Evolutionary conservation across 306 rosid species (phyloP).

Genomic region (Casuarina cunninghamiana): DNA sequence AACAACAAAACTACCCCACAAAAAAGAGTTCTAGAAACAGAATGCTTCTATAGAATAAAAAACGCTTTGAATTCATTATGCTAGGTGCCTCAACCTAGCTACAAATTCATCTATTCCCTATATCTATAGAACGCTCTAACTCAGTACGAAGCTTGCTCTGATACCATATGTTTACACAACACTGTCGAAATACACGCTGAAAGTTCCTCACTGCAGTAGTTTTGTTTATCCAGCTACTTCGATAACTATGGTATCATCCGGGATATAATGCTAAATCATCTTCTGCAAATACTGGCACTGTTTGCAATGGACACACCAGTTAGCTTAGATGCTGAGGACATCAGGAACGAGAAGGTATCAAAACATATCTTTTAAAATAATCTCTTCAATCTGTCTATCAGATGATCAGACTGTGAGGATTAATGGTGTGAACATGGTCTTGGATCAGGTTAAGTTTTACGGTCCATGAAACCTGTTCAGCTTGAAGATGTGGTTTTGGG

Average conservation of each 20-base stretch:
- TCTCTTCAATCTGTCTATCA: not conserved
- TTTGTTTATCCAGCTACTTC: conserved; percentile 54
- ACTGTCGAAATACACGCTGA: too few species aligned
- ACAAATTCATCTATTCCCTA: too few species aligned
- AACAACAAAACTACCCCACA: too few species aligned
- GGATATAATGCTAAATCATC: conserved; percentile 97
- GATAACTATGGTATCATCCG: conserved; percentile 90
- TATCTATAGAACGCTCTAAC: too few species aligned
- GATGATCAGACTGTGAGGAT: conserved; percentile 2
- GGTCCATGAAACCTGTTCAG: conserved; percentile 76
- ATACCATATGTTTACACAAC: too few species aligned
- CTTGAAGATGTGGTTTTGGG: conserved; percentile 91
- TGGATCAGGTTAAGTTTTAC: conserved; percentile 84
- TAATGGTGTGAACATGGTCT: conserved; percentile 1
- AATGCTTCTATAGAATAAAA: too few species aligned
- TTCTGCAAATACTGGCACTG: conserved; percentile 85
- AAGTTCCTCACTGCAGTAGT: conserved; percentile 1
- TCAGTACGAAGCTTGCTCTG: too few species aligned
- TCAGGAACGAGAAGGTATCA: conserved; percentile 88
- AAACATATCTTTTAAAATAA: not conserved
- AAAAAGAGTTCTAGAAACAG: too few species aligned
- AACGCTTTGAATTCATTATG: too few species aligned
- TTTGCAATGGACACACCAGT: conserved; percentile 99
- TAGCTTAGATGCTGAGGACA: conserved; percentile 94
- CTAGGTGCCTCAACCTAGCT: too few species aligned